Evolutionary conservation across 345 rosid species (phyloP), one percentile per base, ranked within the genome.

Genomic region (Lagerstroemia speciosa): DNA sequence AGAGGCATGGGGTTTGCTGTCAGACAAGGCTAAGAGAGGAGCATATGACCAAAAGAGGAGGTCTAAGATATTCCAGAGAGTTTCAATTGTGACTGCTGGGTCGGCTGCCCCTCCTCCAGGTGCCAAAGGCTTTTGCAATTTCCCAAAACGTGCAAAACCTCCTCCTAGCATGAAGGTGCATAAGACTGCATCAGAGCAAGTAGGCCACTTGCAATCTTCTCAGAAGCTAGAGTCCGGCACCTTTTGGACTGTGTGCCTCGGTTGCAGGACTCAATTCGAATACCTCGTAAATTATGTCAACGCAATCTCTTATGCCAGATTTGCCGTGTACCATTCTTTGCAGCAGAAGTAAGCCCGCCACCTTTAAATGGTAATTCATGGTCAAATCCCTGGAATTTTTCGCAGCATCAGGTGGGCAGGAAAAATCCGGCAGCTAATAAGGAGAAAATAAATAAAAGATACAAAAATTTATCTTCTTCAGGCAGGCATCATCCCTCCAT

Each of bases 211-310:
- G 19, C 63, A 27, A 14, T 53, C 64, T 55, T 64, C 66, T 48
- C 75, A 72, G 34, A 79, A 75, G 68, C 53, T 75, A 20, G 72
- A 73, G 63, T 67, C 69, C 30, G 72, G 58, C 46, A 82, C 81
- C 1, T 82, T 82, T 70, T 82, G 86, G 86, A 82, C 83, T 38
- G 79, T 77, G 22, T 82, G 86, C 62, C 77, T 73, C 65, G 36
- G 64, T 32, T 82, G 86, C 83, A 79, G 71, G 75, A 82, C 78
- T 76, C 86, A 82, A 40, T 82, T 74, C 38, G 86, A 82, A 48
- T 82, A 82, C 71, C 79, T 76, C 37, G 77, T 79, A 62, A 70
- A 71, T 40, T 82, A 79, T 68, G 79, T 77, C 14, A 75, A 79
- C 69, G 72, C 69, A 79, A 79, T 65, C 83, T 82, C 45, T 55